Evolutionary conservation across 1,139 yeast species (phyloP), one percentile per base, ranked within the genome.

Genomic region (Spathaspora jeffriesii): DNA sequence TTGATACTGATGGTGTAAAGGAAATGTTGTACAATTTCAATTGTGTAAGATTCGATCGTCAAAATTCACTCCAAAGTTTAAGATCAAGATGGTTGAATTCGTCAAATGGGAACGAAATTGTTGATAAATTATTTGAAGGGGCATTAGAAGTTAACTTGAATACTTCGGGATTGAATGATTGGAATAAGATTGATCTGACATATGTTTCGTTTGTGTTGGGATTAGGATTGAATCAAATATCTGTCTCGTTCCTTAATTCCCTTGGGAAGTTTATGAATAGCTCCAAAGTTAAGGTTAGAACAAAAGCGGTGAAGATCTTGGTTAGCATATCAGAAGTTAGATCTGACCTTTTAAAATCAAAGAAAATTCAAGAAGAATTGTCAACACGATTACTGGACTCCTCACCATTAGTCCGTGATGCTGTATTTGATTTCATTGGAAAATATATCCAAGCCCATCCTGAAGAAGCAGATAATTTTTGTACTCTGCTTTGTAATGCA

Each of bases 361-460:
- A 81, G 0, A 65, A 68, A 21, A 76, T 88, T 5, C 83, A 78
- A 52, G 68, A 67, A 8, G 73, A 86, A 0, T 68, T 89, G 5
- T 70, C 82, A 1, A 68, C 64, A 9, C 67, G 84, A 44, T 65
- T 89, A 34, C 64, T 60, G 5, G 93, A 88, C 53, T 59, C 73
- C 1, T 86, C 92, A 1, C 81, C 96, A 0, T 76, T 84, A 46
- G 93, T 89, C 0, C 74, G 91, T 50, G 92, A 86, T 58, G 88
- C 96, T 0, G 84, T 84, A 2, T 67, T 89, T 23, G 96, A 88
- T 41, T 71, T 90, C 44, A 65, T 88, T 25, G 76, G 79, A 13
- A 76, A 76, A 45, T 82, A 79, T 51, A 60, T 85, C 43, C 55
- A 62, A 2, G 55, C 68, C 1, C 72, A 73, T 47, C 80, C 83